Base-by-base conservation (phyloP, 139 green algal genomes). In the Mychonastes homosphaera region DNA sequence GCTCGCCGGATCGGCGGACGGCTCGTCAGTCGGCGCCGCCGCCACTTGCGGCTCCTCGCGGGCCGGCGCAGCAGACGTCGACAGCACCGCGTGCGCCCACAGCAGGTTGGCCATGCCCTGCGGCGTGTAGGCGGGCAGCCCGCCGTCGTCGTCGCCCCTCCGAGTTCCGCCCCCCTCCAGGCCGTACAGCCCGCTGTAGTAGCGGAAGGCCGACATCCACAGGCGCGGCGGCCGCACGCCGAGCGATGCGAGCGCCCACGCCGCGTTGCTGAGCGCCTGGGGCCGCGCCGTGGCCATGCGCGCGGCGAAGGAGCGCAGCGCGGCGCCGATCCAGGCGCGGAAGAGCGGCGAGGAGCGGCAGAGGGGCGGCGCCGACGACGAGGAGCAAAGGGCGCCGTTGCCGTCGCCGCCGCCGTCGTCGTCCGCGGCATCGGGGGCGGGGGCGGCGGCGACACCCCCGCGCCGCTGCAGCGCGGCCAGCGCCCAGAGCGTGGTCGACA, bases 71-170 rank as follows among this genome's bases (percentile, higher is more conserved):
- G n/a, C n/a, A n/a, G n/a, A n/a, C n/a, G n/a, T n/a, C n/a, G n/a
- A n/a, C n/a, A n/a, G 7, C 44, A 30, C 48, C 15, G 52, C 69
- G 21, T 54, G 23, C 23, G 29, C 63, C 69, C 69, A 76, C 15
- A 71, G 53, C 58, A 71, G 39, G 33, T 76, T 71, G 23, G 46
- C 51, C 6, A 76, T n/a, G 16, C 69, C 63, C 45, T 62, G 38
- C 19, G 62, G 52, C 3, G 28, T 58, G 30, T 71, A 70, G 3
- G 49, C 40, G 2, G 30, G 12, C 24, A 65, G 44, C 18, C 8
- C 26, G 47, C 58, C 55, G n/a, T n/a, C n/a, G n/a, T n/a, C n/a
- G n/a, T n/a, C n/a, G n/a, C n/a, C n/a, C n/a, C n/a, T n/a, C n/a
- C n/a, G n/a, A n/a, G n/a, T n/a, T 23, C 36, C 9, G 60, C 49